A percentile compares a stretch with the other conserved stretches of the same genome.
Evolutionary conservation across 345 rosid genomes (phyloP).

Genomic region (Populus euphratica): DNA sequence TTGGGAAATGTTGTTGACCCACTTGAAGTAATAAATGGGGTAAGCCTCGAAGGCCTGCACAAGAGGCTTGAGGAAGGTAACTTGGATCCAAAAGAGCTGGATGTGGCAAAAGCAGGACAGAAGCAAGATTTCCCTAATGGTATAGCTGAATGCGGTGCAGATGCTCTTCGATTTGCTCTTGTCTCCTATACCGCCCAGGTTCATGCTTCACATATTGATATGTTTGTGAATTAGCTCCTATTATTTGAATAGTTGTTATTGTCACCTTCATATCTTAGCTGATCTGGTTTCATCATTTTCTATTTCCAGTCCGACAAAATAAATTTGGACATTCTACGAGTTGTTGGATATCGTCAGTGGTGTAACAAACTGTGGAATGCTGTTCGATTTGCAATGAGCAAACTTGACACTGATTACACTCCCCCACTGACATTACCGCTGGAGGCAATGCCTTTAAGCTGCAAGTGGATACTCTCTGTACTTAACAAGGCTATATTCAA

Average conservation of each 20-base stretch:
- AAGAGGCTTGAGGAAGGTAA: slow-evolving; percentile 80
- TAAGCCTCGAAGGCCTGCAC: slow-evolving; percentile 76
- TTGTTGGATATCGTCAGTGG: slow-evolving; percentile 98
- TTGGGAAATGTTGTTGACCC: slow-evolving; percentile 93
- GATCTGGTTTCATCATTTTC: neutral
- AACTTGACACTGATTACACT: slow-evolving; percentile 60
- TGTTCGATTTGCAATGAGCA: slow-evolving; percentile 91
- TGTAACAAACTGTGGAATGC: slow-evolving; percentile 98
- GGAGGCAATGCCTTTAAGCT: slow-evolving; percentile 64
- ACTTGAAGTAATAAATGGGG: slow-evolving; percentile 84
- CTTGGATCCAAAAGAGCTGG: slow-evolving; percentile 66
- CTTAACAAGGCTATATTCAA: slow-evolving; percentile 65
- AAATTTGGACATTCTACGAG: slow-evolving; percentile 92
- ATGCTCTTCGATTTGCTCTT: slow-evolving; percentile 97
- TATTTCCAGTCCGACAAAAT: slow-evolving; percentile 82
- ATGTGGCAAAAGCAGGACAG: slow-evolving; percentile 77
- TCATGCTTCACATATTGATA: slow-evolving; percentile 10
- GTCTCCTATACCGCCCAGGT: slow-evolving; percentile 97
- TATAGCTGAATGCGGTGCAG: slow-evolving; percentile 94
- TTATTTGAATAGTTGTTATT: neutral
- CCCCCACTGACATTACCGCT: slow-evolving; percentile 48
- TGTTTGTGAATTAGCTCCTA: neutral
- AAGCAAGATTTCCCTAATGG: slow-evolving; percentile 80
- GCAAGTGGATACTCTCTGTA: slow-evolving; percentile 86
- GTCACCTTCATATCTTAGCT: neutral